A percentile compares a stretch with the other conserved stretches of the same genome.
Evolutionary conservation across 2,329 filamentous ascomycete species (phyloP).

Genomic region (Fusarium sp.): DNA sequence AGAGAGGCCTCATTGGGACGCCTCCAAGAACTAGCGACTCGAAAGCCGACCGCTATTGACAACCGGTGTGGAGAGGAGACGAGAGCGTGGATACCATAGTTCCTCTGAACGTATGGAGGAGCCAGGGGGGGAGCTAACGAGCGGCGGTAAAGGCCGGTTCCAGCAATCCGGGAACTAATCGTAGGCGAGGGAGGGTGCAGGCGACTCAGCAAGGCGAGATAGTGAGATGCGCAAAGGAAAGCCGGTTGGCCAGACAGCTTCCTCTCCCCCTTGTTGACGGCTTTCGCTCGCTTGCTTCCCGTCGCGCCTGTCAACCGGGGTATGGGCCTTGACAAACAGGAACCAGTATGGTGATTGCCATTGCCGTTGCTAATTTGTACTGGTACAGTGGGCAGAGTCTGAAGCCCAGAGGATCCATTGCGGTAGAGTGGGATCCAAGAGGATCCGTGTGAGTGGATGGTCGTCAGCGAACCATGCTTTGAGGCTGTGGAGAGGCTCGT

Average conservation of each 20-base stretch:
- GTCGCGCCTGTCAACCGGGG: constrained; percentile 47
- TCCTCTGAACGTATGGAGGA: constrained; percentile 18
- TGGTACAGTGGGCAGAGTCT: constrained; percentile 9
- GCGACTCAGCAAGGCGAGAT: constrained; percentile 45
- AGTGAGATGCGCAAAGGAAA: constrained; percentile 45
- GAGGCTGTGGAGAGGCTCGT: constrained; percentile 38
- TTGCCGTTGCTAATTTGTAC: constrained; percentile 31
- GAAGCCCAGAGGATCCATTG: constrained; percentile 19
- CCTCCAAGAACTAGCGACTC: constrained; percentile 23
- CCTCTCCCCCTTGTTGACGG: constrained; percentile 40
- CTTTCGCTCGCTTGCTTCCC: constrained; percentile 50
- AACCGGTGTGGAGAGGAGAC: constrained; percentile 41
- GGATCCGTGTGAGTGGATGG: constrained; percentile 26
- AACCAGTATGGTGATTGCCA: constrained; percentile 26
- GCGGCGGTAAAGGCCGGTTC: constrained; percentile 42
- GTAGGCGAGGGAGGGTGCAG: constrained; percentile 43
- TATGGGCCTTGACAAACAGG: constrained; percentile 30
- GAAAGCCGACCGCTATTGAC: constrained; percentile 44
- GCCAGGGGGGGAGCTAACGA: constrained; percentile 28
- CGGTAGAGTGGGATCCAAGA: constrained; percentile 17
- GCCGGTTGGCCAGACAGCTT: constrained; percentile 40
- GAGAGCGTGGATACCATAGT: constrained; percentile 33
- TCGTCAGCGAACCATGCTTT: constrained; percentile 30
- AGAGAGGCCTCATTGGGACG: constrained; percentile 37
- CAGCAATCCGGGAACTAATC: constrained; percentile 50